Conservation (phyloP, 208 protist genomes). For the Crithidia thermophila region DNA sequence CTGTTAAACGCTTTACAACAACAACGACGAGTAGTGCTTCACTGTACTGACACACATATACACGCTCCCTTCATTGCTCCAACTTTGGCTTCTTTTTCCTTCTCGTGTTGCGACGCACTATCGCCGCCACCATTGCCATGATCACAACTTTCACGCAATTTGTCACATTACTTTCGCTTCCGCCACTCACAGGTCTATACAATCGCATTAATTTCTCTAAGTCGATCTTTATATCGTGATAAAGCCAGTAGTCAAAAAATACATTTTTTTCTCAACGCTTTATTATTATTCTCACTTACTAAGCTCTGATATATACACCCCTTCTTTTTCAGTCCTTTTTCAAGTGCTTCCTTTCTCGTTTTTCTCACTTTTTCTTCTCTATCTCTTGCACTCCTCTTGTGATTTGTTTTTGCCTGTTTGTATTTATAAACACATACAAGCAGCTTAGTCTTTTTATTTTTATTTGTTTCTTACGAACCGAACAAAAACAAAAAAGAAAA, state of each 20-base stretch:
- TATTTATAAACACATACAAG: neutral
- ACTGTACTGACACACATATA: neutral
- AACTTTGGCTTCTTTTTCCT: neutral
- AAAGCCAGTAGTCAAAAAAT: neutral
- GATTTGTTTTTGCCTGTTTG: neutral
- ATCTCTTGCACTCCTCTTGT: neutral
- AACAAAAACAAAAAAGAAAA: neutral
- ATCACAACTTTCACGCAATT: too few species aligned
- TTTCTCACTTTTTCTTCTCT: slow-evolving; percentile 12
- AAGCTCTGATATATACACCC: too few species aligned
- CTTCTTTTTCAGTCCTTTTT: neutral
- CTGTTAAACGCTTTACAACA: too few species aligned
- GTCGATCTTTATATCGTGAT: slow-evolving; percentile 1
- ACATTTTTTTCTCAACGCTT: neutral
- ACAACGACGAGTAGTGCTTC: too few species aligned
- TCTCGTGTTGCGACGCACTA: neutral
- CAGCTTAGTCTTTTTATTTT: neutral
- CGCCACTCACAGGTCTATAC: slow-evolving; percentile 1
- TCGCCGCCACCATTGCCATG: neutral
- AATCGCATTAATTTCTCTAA: slow-evolving; percentile 4
- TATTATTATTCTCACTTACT: too few species aligned
- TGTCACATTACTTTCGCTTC: neutral
- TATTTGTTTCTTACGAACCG: neutral
- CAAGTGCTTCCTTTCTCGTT: neutral
- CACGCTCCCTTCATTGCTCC: neutral